Evolutionary conservation across 1,139 yeast genomes (phyloP), one percentile per base, ranked within the genome.

Genomic region (Keqinozyma sinolaborantium): DNA sequence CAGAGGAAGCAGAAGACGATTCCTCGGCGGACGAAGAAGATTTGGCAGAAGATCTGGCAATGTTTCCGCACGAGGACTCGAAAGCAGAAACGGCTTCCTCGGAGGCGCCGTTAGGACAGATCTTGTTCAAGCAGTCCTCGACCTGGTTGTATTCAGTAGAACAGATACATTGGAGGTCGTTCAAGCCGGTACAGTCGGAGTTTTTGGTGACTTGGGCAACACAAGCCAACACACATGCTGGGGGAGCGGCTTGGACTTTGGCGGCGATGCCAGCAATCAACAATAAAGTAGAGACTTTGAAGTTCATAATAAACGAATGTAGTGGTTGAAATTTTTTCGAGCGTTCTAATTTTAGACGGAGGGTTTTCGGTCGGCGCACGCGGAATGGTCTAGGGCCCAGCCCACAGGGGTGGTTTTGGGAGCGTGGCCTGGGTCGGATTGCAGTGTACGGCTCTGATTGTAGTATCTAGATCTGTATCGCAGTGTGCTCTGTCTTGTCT

Each of bases 141-240:
- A 84, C 62, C 25, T 71, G 63, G 36, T 58, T 39, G 39, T 69
- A 60, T 45, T 80, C 74, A 34, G 62, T 61, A 27, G 71, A 60
- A 60, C 92, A 82, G 47, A 83, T 64, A 68, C 95, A 85, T 32
- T 59, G 48, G 42, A 83, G 65, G 53, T 80, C 78, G 53, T 73
- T 73, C 56, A 85, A 64, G 35, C 79, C 67, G 36, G 63, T 47
- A 58, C 90, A 81, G 29, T 64, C 50, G 31, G 77, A 60, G 29
- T 74, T 66, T 54, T 72, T 74, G 47, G 76, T 69, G 33, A 83
- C 88, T 50, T 77, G 72, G 34, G 84, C 72, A 38, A 84, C 92
- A 74, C 95, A 87, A 29, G 95, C 95, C 56, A 87, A 70, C 46
- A 87, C 67, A 69, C 95, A 87, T 26, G 95, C 95, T 42, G 94